These are phyloP conservation scores for Eleusine indica DNA, from an alignment of 176 grass and related monocot genomes.

Conservation along the genomic window DNA sequence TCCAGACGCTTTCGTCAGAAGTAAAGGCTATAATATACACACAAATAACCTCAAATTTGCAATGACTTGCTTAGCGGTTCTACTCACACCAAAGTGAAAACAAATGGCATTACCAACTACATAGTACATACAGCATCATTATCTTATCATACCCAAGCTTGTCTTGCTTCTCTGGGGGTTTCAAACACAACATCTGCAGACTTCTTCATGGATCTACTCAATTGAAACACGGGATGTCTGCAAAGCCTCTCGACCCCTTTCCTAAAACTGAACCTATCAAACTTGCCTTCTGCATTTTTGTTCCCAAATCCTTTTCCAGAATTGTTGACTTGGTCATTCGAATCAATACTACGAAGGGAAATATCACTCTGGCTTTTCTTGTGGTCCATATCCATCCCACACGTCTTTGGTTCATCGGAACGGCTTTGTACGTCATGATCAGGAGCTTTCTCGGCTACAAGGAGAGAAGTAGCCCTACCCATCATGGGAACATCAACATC, in stretches of 20 bases:
- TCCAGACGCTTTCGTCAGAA: conserved; percentile 52
- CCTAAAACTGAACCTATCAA: conserved; percentile 82
- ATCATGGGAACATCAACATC: conserved; percentile 42
- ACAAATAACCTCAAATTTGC: conserved; percentile 33
- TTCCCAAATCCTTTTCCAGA: conserved; percentile 54
- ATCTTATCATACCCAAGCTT: conserved; percentile 76
- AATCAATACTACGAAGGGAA: conserved; percentile 23
- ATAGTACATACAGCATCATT: conserved; percentile 34
- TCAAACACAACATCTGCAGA: conserved; percentile 61
- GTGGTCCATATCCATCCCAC: conserved; percentile 42
- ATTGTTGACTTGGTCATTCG: conserved; percentile 15
- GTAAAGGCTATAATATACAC: conserved; percentile 59
- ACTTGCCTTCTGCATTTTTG: conserved; percentile 52
- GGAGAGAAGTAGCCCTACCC: conserved; percentile 47
- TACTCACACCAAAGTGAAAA: conserved; percentile 46
- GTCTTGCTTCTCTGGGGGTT: conserved; percentile 63
- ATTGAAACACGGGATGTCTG: conserved; percentile 86
- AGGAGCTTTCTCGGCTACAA: conserved; percentile 37
- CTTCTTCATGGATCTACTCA: conserved; percentile 85
- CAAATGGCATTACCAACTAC: conserved; percentile 38
- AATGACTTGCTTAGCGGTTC: conserved; percentile 38
- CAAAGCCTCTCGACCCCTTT: conserved; percentile 88
- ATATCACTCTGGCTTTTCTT: conserved; percentile 31
- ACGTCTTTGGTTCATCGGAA: conserved; percentile 39
- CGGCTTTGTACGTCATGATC: conserved; percentile 4